These are phyloP conservation scores for Diaporthe eres DNA, from an alignment of 2,329 filamentous ascomycete genomes.

Conservation along the genomic window DNA sequence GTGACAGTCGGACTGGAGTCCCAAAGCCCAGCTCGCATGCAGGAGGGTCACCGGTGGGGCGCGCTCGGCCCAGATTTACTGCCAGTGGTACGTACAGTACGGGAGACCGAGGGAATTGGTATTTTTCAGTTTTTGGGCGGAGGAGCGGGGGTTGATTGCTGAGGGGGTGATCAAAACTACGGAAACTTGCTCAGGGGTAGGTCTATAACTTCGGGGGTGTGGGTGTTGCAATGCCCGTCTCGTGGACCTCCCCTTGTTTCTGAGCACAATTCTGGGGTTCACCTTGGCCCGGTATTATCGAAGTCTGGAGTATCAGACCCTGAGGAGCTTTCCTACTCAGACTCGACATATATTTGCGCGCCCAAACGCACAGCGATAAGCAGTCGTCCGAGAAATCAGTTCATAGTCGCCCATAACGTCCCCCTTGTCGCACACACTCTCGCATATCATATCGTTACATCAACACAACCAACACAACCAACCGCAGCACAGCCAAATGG, in stretches of 20 bases:
- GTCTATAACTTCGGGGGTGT: slow-evolving; percentile 1
- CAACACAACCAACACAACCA: neutral
- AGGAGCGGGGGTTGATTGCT: neutral
- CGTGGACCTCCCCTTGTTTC: neutral
- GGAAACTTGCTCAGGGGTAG: slow-evolving; percentile 35
- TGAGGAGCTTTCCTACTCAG: neutral
- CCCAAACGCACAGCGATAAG: neutral
- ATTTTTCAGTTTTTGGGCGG: neutral
- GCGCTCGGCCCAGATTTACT: neutral
- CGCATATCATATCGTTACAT: neutral
- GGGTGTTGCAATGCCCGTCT: neutral
- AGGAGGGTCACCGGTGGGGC: slow-evolving; percentile 15
- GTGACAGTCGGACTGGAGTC: slow-evolving; percentile 10
- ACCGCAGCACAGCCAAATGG: neutral
- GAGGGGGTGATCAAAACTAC: slow-evolving; percentile 17
- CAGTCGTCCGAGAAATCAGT: neutral
- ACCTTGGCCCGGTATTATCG: slow-evolving; percentile 5
- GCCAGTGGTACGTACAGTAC: neutral
- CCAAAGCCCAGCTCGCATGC: neutral
- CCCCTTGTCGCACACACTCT: neutral
- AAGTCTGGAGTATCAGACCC: neutral
- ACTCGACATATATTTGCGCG: neutral
- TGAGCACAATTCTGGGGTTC: slow-evolving; percentile 22
- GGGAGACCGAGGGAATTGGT: slow-evolving; percentile 1
- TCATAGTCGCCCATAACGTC: neutral